phyloP scores from a whole-genome alignment of 257 asterid species.

The Ophiorrhiza pumila region DNA sequence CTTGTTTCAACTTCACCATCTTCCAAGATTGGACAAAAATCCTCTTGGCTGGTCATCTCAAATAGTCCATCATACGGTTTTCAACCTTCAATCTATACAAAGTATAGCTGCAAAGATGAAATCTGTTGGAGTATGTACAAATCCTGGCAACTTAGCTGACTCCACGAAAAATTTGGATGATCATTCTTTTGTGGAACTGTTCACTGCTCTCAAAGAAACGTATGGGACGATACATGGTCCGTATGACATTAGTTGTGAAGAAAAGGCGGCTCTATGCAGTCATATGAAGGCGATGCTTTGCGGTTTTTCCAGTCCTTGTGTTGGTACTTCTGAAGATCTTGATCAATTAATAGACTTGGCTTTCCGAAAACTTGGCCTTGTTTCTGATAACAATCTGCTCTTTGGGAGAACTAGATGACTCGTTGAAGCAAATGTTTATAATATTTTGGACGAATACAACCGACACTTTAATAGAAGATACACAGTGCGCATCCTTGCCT shows the following conservation, averaged over 20 bases:
- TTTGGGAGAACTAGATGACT: background rate
- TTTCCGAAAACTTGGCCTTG: conserved; percentile 28
- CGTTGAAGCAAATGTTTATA: background rate
- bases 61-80: conserved; percentile 32
- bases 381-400: background rate
- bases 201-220: conserved; percentile 42
- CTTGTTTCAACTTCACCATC: conserved; percentile 47
- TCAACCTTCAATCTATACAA: conserved; percentile 57
- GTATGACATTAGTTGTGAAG: conserved; percentile 16
- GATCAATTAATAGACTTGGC: conserved; percentile 46
- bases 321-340: conserved; percentile 52
- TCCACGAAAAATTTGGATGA: conserved; percentile 40
- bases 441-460: background rate
- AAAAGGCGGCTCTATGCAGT: conserved; percentile 19
- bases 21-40: conserved; percentile 19
- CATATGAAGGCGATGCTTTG: conserved; percentile 25
- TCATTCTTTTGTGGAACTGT: conserved; percentile 47
- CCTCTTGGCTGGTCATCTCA: conserved; percentile 31
- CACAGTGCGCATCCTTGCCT: background rate
- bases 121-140: conserved; percentile 33
- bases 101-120: conserved; percentile 51
- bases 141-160: conserved; percentile 23
- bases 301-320: conserved; percentile 23
- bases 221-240: conserved; percentile 35
- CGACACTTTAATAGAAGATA: background rate